Conservation (phyloP, 306 rosid genomes). For the Corylus heterophylla region DNA sequence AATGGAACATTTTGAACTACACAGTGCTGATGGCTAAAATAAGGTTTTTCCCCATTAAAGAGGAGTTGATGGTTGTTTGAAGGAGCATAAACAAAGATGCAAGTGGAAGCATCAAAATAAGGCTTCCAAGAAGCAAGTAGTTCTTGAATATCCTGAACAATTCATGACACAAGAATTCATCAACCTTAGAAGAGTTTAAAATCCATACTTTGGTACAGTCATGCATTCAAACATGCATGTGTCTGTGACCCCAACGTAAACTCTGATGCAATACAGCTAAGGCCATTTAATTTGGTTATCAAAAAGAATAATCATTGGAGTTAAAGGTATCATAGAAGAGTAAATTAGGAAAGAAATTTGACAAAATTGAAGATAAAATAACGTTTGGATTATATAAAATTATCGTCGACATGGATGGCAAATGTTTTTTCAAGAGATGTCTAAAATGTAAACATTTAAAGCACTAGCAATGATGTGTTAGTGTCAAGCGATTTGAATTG, state of each 20-base stretch:
- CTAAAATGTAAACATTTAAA: neutral
- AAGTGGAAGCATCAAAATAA: slow-evolving; percentile 73
- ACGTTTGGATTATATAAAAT: neutral
- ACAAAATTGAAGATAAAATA: neutral
- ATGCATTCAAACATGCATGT: neutral
- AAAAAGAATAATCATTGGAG: neutral
- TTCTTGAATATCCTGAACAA: slow-evolving; percentile 87
- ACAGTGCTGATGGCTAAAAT: slow-evolving; percentile 54
- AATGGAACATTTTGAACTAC: slow-evolving; percentile 63
- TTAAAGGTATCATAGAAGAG: neutral
- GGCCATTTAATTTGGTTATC: neutral
- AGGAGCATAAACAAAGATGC: slow-evolving; percentile 72
- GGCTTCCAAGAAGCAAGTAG: slow-evolving; percentile 81
- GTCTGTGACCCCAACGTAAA: neutral
- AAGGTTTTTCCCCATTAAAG: slow-evolving; percentile 68
- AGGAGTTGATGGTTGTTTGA: slow-evolving; percentile 83
- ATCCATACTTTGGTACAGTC: neutral
- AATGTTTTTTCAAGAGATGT: neutral
- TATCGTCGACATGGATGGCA: neutral
- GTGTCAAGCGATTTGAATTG: neutral
- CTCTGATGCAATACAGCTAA: neutral
- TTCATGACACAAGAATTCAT: slow-evolving; percentile 24
- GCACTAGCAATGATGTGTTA: neutral
- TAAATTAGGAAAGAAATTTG: neutral
- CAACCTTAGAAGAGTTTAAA: slow-evolving; percentile 14